Evolutionary conservation across 208 protist species (phyloP), one percentile per base, ranked within the genome.

Genomic region (Crithidia sp.): DNA sequence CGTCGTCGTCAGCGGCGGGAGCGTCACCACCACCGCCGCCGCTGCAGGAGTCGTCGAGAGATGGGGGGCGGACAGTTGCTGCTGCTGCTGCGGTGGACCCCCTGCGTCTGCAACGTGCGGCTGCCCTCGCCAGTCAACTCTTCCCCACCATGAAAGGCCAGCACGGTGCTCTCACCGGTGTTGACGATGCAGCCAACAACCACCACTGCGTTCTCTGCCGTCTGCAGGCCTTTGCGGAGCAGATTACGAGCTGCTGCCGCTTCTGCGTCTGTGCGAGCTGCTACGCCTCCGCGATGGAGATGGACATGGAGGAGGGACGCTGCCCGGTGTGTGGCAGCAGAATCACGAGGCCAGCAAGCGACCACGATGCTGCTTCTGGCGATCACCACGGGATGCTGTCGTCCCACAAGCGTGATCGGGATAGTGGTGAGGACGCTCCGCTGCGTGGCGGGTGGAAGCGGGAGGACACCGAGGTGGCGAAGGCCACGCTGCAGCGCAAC

Each of bases 281-380:
- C 68, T 72, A 82, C 41, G 79, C 82, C 10, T 76, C 86, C 1
- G 91, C 88, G 4, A 67, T 75, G 36, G 75, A 79, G 43, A 94
- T 94, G 91, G 78, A 89, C 45, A 78, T 79, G 50, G 77, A 83
- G 39, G 89, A 87, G 54, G 67, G 75, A 4, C 77, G 83, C 47
- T 96, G 91, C 66, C 85, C 84, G 9, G 87, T 96, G 44, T 96
- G 91, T 60, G 90, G 90, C 37, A 65, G 40, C 5, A 66, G 37
- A 55, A 58, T 5, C 44, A 39, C 41, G 4, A 7, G 5, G 3
- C 36, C 43, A 50, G 19, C 50, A 65, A 37, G 45, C 40, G 50
- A 7, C 49, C 28, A 14, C 17, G 17, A 52, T 47, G 43, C 41
- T 13, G 36, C 37, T 74, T 28, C 28, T 28, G 28, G 28, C 1